Conservation (phyloP, 345 rosid genomes). For the Triadica sebifera region DNA sequence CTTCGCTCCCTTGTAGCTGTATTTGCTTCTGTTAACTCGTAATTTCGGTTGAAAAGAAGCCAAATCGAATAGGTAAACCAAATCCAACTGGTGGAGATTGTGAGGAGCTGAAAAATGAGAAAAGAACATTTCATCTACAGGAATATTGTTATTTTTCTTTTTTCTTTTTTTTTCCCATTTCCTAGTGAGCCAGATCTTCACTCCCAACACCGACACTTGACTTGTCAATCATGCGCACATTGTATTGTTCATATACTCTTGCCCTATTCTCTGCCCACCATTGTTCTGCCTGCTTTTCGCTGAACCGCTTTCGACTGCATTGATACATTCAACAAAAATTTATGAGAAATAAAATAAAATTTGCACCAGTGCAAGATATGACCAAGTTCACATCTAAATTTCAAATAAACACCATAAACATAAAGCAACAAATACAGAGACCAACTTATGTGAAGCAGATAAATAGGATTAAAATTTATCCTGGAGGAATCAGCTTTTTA, state of each 20-base stretch:
- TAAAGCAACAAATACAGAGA: neutral
- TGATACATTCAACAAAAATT: constrained; percentile 10
- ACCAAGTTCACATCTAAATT: neutral
- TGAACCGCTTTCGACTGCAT: constrained; percentile 88
- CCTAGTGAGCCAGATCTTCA: constrained; percentile 65
- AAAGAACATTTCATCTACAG: constrained; percentile 32
- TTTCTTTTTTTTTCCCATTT: neutral
- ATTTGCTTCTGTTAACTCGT: constrained; percentile 23
- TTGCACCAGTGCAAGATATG: neutral
- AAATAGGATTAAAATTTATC: neutral
- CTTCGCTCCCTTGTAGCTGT: constrained; percentile 21
- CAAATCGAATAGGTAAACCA: constrained; percentile 19
- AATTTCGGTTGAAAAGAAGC: constrained; percentile 8
- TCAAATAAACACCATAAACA: neutral
- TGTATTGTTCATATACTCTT: constrained; percentile 82
- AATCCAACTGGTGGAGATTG: constrained; percentile 29
- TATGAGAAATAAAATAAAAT: neutral
- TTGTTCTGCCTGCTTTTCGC: constrained; percentile 91
- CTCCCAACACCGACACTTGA: constrained; percentile 76
- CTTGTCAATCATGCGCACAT: constrained; percentile 76
- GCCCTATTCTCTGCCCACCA: constrained; percentile 98
- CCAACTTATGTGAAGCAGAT: neutral
- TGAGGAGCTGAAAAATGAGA: constrained; percentile 26
- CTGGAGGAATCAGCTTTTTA: neutral
- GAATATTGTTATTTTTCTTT: constrained; percentile 4